A percentile compares a stretch with the other conserved stretches of the same genome.
Evolutionary conservation across 2,329 filamentous ascomycete genomes (phyloP).

Genomic region (Microdochium nivale): DNA sequence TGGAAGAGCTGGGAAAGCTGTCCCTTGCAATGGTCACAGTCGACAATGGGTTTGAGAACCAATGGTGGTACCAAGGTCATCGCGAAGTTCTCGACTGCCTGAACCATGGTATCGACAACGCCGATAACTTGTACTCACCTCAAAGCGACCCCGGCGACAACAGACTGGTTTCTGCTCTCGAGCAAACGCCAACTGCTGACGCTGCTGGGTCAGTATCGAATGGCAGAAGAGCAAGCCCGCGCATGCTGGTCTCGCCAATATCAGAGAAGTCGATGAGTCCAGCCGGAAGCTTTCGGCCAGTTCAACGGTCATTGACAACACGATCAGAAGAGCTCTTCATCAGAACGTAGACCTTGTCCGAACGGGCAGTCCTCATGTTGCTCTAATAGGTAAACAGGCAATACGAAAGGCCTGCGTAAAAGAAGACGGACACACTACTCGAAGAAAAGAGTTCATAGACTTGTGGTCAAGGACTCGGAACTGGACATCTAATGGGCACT

Average conservation of each 20-base stretch:
- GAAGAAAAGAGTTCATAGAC: no score
- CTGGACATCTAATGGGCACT: background rate
- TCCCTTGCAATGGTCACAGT: conserved; percentile 47
- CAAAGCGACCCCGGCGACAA: background rate
- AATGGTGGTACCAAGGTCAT: conserved; percentile 46
- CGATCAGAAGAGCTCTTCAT: background rate
- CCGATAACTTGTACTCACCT: background rate
- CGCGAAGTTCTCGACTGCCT: conserved; percentile 16
- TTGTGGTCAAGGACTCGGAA: background rate
- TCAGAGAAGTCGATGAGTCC: background rate
- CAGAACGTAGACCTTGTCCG: background rate
- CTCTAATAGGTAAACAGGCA: background rate
- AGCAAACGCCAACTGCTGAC: background rate
- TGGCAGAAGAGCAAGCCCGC: background rate
- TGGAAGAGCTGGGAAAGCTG: conserved; percentile 35
- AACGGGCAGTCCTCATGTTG: background rate
- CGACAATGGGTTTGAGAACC: conserved; percentile 49
- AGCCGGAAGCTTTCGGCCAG: background rate
- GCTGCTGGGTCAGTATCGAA: background rate
- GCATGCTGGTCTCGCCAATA: background rate
- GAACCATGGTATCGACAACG: background rate
- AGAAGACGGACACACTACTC: background rate
- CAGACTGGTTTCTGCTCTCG: background rate
- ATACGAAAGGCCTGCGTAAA: background rate
- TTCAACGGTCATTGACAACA: background rate